Conservation (phyloP, 768 basidiomycete genomes). For the Multifurca ochricompacta region DNA sequence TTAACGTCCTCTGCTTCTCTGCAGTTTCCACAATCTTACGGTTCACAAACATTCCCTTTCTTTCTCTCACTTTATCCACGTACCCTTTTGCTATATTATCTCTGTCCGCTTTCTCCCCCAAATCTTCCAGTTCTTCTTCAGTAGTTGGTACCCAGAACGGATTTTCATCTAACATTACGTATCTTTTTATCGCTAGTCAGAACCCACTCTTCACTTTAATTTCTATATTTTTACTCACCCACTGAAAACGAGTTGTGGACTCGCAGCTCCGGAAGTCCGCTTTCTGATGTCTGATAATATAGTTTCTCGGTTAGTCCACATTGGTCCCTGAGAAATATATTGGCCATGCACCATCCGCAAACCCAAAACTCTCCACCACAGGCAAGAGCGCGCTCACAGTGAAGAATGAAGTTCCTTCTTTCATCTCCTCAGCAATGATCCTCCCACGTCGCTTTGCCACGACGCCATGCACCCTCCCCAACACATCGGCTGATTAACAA, state of each 20-base stretch:
- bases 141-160: constrained; percentile 99
- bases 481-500: constrained; percentile 68
- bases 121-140: constrained; percentile 91
- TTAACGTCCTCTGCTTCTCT: constrained; percentile 91
- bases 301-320: not conserved
- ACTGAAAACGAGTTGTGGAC: constrained; percentile 93
- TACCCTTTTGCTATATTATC: constrained; percentile 90
- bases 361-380: constrained; percentile 96
- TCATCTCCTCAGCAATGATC: constrained; percentile 97
- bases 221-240: constrained; percentile 46
- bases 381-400: constrained; percentile 85
- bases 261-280: constrained; percentile 92
- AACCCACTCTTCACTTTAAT: not conserved
- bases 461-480: constrained; percentile 96
- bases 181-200: constrained; percentile 40
- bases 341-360: constrained; percentile 75
- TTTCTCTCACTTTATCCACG: constrained; percentile 81
- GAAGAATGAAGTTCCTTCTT: constrained; percentile 93
- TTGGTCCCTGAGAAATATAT: not conserved
- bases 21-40: constrained; percentile 91
- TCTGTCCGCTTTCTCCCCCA: constrained; percentile 93
- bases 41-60: constrained; percentile 96
- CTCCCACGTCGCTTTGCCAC: constrained; percentile 85
- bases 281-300: constrained; percentile 79
- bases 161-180: constrained; percentile 88